Evolutionary conservation across 108 stramenopile species (phyloP).

Genomic region (Cylindrotheca closterium): DNA sequence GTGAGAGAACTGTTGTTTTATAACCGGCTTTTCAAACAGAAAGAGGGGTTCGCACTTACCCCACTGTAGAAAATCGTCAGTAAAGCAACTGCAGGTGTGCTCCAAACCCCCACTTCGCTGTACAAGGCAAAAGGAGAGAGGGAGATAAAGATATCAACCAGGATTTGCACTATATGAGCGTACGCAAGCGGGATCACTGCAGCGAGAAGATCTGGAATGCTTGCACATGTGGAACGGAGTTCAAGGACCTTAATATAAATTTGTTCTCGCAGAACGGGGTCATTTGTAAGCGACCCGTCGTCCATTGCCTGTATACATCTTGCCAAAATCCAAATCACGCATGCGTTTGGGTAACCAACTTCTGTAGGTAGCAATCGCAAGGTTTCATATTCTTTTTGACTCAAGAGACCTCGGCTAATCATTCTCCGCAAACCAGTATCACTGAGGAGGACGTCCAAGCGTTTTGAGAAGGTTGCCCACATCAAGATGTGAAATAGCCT

Average conservation of each 20-base stretch:
- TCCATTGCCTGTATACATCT: constrained; percentile 18
- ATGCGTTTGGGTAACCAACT: constrained; percentile 6
- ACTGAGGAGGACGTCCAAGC: constrained; percentile 13
- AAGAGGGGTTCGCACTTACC: too few relatives aligned
- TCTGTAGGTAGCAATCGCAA: constrained; percentile 4
- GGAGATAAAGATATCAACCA: constrained; percentile 38
- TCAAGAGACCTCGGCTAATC: constrained; percentile 29
- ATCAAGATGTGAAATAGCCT: constrained; percentile 29
- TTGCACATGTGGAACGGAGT: not conserved
- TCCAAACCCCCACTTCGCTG: constrained; percentile 9
- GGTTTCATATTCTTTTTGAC: constrained; percentile 9
- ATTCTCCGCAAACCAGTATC: constrained; percentile 22
- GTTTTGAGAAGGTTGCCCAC: constrained; percentile 19
- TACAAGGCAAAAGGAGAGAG: constrained; percentile 25
- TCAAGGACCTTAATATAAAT: not conserved
- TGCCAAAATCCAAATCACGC: constrained; percentile 33
- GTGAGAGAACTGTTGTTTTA: too few relatives aligned
- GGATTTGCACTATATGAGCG: constrained; percentile 47
- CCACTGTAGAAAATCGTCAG: constrained; percentile 46
- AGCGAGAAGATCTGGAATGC: constrained; percentile 2
- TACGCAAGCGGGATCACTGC: constrained; percentile 45
- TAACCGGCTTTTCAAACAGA: too few relatives aligned
- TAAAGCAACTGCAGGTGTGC: constrained; percentile 1
- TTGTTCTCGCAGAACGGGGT: constrained; percentile 28
- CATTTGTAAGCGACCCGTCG: constrained; percentile 30